A percentile compares a stretch with the other conserved stretches of the same genome.
These are phyloP conservation scores for Cryptosporidium viatorum DNA, from an alignment of 169 alveolate genomes.

Conservation along the genomic window DNA sequence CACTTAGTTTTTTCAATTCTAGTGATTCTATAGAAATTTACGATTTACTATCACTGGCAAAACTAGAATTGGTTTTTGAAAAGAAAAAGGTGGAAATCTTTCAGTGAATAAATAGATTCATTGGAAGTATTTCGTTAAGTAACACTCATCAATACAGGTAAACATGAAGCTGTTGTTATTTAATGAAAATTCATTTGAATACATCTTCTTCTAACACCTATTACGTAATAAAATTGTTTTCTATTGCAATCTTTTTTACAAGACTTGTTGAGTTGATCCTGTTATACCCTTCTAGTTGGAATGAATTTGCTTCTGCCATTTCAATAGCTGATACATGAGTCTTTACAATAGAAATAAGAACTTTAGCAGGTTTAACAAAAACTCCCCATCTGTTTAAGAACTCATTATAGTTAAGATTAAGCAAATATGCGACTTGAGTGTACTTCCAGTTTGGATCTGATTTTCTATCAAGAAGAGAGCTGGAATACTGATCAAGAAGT, in stretches of 20 bases:
- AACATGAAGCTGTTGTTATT: too few species aligned
- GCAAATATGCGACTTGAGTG: slow-evolving; percentile 25
- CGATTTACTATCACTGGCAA: not conserved
- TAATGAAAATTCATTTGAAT: too few species aligned
- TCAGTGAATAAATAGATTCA: too few species aligned
- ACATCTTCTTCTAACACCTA: not conserved
- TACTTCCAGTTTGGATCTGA: slow-evolving; percentile 36
- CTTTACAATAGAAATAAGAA: slow-evolving; percentile 7
- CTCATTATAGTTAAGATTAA: slow-evolving; percentile 29
- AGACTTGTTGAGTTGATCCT: slow-evolving; percentile 31
- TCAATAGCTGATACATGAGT: slow-evolving; percentile 7
- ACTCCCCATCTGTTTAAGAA: slow-evolving; percentile 34
- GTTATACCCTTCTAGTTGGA: slow-evolving; percentile 31
- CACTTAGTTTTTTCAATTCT: not conserved
- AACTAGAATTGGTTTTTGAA: not conserved
- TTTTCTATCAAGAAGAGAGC: slow-evolving; percentile 38
- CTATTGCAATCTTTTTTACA: slow-evolving; percentile 24
- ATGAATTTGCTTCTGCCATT: slow-evolving; percentile 28
- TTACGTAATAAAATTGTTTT: slow-evolving; percentile 28
- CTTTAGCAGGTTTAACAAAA: slow-evolving; percentile 31
- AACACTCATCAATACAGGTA: too few species aligned
- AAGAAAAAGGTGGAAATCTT: not conserved
- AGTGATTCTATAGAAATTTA: not conserved
- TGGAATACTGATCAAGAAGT: slow-evolving; percentile 16
- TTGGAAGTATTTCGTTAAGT: too few species aligned